A percentile compares a stretch with the other conserved stretches of the same genome.
Conservation (phyloP, 805 yeast genomes). For the Metschnikowia kunwiensis region DNA sequence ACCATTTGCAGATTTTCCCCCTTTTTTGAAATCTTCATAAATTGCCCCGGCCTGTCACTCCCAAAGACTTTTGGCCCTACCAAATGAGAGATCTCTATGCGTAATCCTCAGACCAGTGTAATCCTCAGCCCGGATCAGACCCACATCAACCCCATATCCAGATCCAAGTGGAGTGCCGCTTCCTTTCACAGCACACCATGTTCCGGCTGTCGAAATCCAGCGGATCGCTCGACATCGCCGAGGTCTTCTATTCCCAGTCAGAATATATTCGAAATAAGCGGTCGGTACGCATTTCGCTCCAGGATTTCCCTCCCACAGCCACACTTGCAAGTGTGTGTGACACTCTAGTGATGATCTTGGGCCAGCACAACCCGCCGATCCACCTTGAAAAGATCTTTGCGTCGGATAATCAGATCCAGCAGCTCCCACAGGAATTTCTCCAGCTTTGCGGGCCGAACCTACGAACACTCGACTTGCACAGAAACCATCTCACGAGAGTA, state of each 20-base stretch:
- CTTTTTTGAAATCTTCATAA: too few species aligned
- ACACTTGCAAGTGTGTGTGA: slow-evolving; percentile 13
- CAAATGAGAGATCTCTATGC: too few species aligned
- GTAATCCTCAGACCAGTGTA: slow-evolving; percentile 1
- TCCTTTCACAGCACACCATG: too few species aligned
- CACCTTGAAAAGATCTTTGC: slow-evolving; percentile 14
- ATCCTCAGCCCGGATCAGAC: slow-evolving; percentile 3
- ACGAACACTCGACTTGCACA: slow-evolving; percentile 62
- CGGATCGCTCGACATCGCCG: slow-evolving; percentile 5
- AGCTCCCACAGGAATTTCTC: slow-evolving; percentile 14
- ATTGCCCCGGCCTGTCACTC: too few species aligned
- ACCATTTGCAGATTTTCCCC: too few species aligned
- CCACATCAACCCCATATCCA: slow-evolving; percentile 2
- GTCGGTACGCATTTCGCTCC: slow-evolving; percentile 13
- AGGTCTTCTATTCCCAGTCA: slow-evolving; percentile 8
- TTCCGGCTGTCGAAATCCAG: slow-evolving; percentile 2
- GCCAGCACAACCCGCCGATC: slow-evolving; percentile 6
- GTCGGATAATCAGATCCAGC: slow-evolving; percentile 9
- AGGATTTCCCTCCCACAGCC: slow-evolving; percentile 12
- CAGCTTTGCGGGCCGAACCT: slow-evolving; percentile 12
- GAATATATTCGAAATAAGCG: slow-evolving; percentile 14
- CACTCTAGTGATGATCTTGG: slow-evolving; percentile 11
- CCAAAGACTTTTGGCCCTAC: too few species aligned
- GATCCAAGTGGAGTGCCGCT: too few species aligned
- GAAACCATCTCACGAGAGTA: slow-evolving; percentile 51